A percentile compares a stretch with the other conserved stretches of the same genome.
Evolutionary conservation across 1,284 basidiomycete genomes (phyloP).

Genomic region (Cryptococcus deneoformans): DNA sequence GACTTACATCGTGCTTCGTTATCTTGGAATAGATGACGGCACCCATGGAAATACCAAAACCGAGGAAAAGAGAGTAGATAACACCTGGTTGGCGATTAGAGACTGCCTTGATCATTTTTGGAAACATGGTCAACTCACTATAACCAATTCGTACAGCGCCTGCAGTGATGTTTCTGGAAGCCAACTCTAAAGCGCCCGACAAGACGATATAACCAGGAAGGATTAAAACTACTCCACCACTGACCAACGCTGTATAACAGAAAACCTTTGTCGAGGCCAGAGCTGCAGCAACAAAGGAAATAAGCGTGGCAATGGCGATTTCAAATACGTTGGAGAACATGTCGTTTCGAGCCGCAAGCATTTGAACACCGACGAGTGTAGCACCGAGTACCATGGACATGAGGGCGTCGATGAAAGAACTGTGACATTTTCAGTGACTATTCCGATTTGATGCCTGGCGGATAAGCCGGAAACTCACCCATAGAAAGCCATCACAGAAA

Average conservation of each 20-base stretch:
- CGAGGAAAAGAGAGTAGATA: slow-evolving; percentile 62
- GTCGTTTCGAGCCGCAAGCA: slow-evolving; percentile 71
- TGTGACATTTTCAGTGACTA: neutral
- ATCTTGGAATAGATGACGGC: slow-evolving; percentile 64
- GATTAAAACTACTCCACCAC: slow-evolving; percentile 80
- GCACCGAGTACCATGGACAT: slow-evolving; percentile 73
- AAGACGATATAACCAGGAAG: slow-evolving; percentile 81
- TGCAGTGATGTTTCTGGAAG: slow-evolving; percentile 66
- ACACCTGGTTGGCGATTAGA: slow-evolving; percentile 20
- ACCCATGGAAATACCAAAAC: slow-evolving; percentile 79
- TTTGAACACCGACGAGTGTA: slow-evolving; percentile 73
- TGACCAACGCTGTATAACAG: slow-evolving; percentile 83
- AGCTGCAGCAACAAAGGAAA: slow-evolving; percentile 73
- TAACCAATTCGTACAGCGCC: slow-evolving; percentile 85
- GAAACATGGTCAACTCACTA: slow-evolving; percentile 62
- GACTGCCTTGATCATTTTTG: slow-evolving; percentile 20
- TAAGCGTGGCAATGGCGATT: slow-evolving; percentile 75
- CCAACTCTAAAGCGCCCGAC: slow-evolving; percentile 75
- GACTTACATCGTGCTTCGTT: slow-evolving; percentile 41
- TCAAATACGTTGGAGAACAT: slow-evolving; percentile 75
- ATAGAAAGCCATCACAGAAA: slow-evolving; percentile 55
- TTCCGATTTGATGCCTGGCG: neutral
- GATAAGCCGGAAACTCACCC: slow-evolving; percentile 23
- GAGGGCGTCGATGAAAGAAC: slow-evolving; percentile 69
- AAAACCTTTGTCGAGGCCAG: slow-evolving; percentile 68